Evolutionary conservation across 208 protist species (phyloP).

Genomic region (Wallacemonas sp.): DNA sequence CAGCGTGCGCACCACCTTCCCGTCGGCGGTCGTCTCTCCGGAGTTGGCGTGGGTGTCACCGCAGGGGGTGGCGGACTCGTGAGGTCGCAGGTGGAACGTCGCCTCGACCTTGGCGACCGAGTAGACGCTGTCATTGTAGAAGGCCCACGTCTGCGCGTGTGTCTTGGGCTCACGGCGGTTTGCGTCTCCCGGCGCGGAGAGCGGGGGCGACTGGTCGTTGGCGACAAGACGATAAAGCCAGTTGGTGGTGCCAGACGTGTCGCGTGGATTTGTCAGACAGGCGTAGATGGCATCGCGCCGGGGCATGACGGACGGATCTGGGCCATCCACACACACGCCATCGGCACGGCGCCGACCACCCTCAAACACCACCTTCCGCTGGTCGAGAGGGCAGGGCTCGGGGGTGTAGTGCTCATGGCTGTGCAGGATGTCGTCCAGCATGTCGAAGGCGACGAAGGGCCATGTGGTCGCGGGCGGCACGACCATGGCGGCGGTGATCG

Average conservation of each 20-base stretch:
- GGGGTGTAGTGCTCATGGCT: slow-evolving; percentile 3
- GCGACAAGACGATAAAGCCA: slow-evolving; percentile 5
- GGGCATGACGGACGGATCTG: slow-evolving; percentile 20
- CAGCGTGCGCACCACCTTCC: slow-evolving; percentile 7
- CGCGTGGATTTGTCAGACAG: slow-evolving; percentile 38
- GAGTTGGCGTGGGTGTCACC: background rate
- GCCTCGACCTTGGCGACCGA: slow-evolving; percentile 29
- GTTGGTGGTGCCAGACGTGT: background rate
- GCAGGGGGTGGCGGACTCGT: background rate
- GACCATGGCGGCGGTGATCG: background rate
- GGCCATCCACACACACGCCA: slow-evolving; percentile 18
- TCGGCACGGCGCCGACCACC: background rate
- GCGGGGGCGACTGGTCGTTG: slow-evolving; percentile 27
- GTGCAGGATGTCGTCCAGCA: slow-evolving; percentile 19
- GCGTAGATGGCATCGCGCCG: slow-evolving; percentile 40
- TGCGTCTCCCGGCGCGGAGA: slow-evolving; percentile 44
- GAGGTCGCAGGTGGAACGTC: slow-evolving; percentile 7
- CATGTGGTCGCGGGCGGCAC: background rate
- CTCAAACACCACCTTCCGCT: background rate
- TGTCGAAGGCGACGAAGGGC: background rate
- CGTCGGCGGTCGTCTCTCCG: slow-evolving; percentile 1
- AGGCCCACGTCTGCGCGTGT: slow-evolving; percentile 37
- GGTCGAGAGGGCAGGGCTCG: background rate
- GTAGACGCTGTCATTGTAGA: slow-evolving; percentile 63
- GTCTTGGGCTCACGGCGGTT: background rate